A percentile compares a stretch with the other conserved stretches of the same genome.
Conservation (phyloP, 225 moss, liverwort and hornwort species). For the Takakia lepidozioides region DNA sequence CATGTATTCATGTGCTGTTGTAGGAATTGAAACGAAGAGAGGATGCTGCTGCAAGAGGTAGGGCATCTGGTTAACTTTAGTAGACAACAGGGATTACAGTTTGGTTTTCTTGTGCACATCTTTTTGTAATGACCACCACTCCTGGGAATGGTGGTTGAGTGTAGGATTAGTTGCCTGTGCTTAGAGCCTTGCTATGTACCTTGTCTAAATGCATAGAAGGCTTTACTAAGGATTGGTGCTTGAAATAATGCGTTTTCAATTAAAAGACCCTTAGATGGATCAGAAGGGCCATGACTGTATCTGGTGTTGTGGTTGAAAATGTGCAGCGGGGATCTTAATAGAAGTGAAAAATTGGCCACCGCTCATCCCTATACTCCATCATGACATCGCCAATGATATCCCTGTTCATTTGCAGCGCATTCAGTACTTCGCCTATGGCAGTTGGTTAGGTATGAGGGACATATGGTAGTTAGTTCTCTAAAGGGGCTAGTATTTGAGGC, state of each 20-base stretch:
- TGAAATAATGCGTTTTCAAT: too few relatives aligned
- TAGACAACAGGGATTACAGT: not conserved
- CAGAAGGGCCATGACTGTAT: too few relatives aligned
- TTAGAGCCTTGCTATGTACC: too few relatives aligned
- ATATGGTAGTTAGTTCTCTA: too few relatives aligned
- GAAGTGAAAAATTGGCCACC: conserved; percentile 97
- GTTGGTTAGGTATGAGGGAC: conserved; percentile 83
- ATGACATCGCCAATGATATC: conserved; percentile 81
- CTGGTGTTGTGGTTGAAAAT: conserved; percentile 24
- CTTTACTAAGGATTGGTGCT: too few relatives aligned
- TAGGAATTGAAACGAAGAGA: conserved; percentile 93
- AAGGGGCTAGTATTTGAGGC: too few relatives aligned
- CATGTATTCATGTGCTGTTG: not conserved
- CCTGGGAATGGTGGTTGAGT: too few relatives aligned
- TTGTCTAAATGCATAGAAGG: too few relatives aligned
- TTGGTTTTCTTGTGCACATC: conserved; percentile 1
- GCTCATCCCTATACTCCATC: conserved; percentile 69
- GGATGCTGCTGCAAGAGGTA: conserved; percentile 89
- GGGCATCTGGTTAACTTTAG: not conserved
- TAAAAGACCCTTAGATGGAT: too few relatives aligned
- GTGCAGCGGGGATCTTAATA: conserved; percentile 81
- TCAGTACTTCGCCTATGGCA: conserved; percentile 73
- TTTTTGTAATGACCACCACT: too few relatives aligned
- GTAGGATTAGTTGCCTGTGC: too few relatives aligned
- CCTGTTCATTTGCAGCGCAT: conserved; percentile 73